Evolutionary conservation across 208 protist genomes (phyloP), one percentile per base, ranked within the genome.

Genomic region (Leishmania aethiopica): DNA sequence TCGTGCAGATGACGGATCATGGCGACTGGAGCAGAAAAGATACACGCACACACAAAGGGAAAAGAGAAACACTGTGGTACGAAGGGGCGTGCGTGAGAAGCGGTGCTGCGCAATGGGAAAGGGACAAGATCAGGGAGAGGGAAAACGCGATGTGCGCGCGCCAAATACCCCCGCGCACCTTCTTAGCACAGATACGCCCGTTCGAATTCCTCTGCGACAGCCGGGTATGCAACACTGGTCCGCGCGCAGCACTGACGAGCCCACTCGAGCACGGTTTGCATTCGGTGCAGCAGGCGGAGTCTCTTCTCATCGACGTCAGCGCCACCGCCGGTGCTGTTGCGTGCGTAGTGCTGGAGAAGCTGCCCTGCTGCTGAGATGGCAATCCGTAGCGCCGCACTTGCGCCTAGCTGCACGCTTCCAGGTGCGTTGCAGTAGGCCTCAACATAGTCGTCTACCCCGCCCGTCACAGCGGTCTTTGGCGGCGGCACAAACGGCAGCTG

Each of bases 401-500:
- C 82, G 8, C 84, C 91, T 8, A 86, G 62, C 35, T 89, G 42
- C 59, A 90, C 60, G 49, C 77, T 77, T 60, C 70, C 78, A 3
- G 86, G 53, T 17, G 84, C 64, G 47, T 73, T 84, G 76, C 79
- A 86, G 78, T 92, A 90, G 0, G 84, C 80, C 49, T 84, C 79
- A 51, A 87, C 84, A 71, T 81, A 83, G 6, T 40, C 19, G 28
- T 83, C 78, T 40, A 81, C 88, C 22, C 81, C 86, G 28, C 77
- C 86, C 51, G 42, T 75, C 40, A 80, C 76, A 49, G 85, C 78
- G 3, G 69, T 85, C 19, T 67, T 77, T 59, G 35, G 62, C 70
- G 64, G 37, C 45, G 93, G 93, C 28, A 94, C 87, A 71, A 97
- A 94, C 1, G 93, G 87, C 28, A 97, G 86, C 66, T 77, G 81